Evolutionary conservation across 768 basidiomycete genomes (phyloP).

Genomic region (Panellus pusillus): DNA sequence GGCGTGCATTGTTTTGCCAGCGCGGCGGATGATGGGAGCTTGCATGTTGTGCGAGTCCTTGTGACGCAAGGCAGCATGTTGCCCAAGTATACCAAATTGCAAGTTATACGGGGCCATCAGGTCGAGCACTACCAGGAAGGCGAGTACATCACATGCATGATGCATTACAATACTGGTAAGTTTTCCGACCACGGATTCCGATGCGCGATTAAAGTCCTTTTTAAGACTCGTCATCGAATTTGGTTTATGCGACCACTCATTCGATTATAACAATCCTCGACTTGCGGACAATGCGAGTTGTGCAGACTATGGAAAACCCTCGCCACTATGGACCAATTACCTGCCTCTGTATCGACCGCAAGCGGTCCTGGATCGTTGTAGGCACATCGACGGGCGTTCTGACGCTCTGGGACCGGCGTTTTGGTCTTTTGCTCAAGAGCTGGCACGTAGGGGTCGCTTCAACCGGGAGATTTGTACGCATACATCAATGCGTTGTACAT

Average conservation of each 20-base stretch:
- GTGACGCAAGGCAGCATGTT: conserved; percentile 62
- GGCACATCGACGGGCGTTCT: conserved; percentile 86
- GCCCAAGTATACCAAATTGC: conserved; percentile 82
- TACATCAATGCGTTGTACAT: conserved; percentile 79
- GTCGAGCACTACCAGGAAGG: conserved; percentile 56
- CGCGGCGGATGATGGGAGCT: conserved; percentile 80
- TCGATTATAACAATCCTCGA: conserved; percentile 77
- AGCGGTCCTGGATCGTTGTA: conserved; percentile 83
- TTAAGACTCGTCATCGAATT: conserved; percentile 69
- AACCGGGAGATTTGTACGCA: conserved; percentile 51
- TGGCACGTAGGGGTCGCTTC: conserved; percentile 74
- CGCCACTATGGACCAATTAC: conserved; percentile 86
- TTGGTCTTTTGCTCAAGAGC: conserved; percentile 83
- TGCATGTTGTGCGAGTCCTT: conserved; percentile 84
- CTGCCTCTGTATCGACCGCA: conserved; percentile 79
- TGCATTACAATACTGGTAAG: conserved; percentile 76
- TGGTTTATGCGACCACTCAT: conserved; percentile 85
- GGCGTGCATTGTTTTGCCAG: conserved; percentile 87
- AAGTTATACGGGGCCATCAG: conserved; percentile 78
- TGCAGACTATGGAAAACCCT: conserved; percentile 81
- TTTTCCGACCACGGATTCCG: neutral
- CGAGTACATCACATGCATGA: conserved; percentile 83
- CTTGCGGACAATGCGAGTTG: conserved; percentile 76
- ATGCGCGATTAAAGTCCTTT: neutral
- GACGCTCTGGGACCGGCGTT: conserved; percentile 93